Base-by-base conservation (phyloP, 441 rosid genomes). In the Erodium moschatum region DNA sequence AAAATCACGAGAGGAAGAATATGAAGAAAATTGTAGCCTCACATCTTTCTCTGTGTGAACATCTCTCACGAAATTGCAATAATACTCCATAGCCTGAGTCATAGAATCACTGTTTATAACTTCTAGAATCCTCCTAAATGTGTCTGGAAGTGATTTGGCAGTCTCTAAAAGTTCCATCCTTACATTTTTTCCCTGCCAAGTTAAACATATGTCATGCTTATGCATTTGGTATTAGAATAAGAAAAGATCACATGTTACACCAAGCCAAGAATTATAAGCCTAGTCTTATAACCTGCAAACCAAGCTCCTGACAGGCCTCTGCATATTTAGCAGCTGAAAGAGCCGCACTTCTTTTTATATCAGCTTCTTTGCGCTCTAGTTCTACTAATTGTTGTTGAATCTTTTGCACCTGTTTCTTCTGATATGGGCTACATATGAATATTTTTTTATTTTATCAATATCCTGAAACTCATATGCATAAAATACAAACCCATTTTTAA, bases 221-320 rank as follows among this genome's bases (percentile, higher is more conserved):
- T 70, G 68, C 68, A 50, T 50, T 21, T 31, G 66, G 64, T 72
- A 63, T 15, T 72, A 67, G 63, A 40, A 35, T 5, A 62, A 27
- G 38, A 40, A 19, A 27, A 70, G 31, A 21, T 11, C 64, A 21
- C 29, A 60, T 18, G 73, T 69, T 38, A 69, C 66, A 31, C 46
- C 62, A 73, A 76, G 65, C 21, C 48, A 9, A 15, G 61, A 67
- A 71, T 72, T 58, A 65, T 66, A 60, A 54, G 61, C 60, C 42
- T 65, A 38, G 33, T 54, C 69, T 60, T 4, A 8, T 50, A 74
- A 89, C 97, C 97, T 88, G 92, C 86, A 94, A 82, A 29, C 99
- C 97, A 80, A 94, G 92, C 85, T 89, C 97, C 72, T 90, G 95
- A 79, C 95, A 90, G 75, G 99, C 96, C 77, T 94, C 97, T 60